phyloP scores from a whole-genome alignment of 1,284 basidiomycete genomes.

The Malassezia yamatoensis region DNA sequence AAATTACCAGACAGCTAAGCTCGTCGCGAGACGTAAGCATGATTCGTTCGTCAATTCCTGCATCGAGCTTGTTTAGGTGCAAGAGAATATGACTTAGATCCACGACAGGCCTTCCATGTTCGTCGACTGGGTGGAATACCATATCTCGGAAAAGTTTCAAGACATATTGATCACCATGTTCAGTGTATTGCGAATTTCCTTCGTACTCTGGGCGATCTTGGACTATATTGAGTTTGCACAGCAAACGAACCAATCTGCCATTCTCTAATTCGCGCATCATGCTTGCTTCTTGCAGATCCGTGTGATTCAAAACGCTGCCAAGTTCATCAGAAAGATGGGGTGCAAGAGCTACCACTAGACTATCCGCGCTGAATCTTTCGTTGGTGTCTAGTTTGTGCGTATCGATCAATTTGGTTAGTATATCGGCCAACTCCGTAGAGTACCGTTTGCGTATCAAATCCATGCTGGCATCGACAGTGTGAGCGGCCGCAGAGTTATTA shows the following conservation, averaged over 20 bases:
- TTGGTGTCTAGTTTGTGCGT: conserved; percentile 49
- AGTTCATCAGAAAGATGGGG: conserved; percentile 67
- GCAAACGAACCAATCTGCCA: conserved; percentile 75
- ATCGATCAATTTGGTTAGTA: conserved; percentile 67
- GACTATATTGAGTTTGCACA: conserved; percentile 94
- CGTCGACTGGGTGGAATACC: conserved; percentile 94
- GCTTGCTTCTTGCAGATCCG: conserved; percentile 72
- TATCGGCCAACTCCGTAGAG: conserved; percentile 68
- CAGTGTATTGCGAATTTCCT: conserved; percentile 88
- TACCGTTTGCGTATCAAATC: conserved; percentile 68
- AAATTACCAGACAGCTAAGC: conserved; percentile 90
- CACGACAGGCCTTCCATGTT: conserved; percentile 75
- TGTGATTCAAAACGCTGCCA: conserved; percentile 66
- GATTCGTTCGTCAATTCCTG: conserved; percentile 79
- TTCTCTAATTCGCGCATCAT: conserved; percentile 90
- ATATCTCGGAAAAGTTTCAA: conserved; percentile 97
- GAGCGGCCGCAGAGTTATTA: conserved; percentile 56
- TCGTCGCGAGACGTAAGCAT: conserved; percentile 91
- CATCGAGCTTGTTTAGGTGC: conserved; percentile 60
- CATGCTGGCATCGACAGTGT: conserved; percentile 64
- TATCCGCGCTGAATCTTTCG: conserved; percentile 59
- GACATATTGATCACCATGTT: conserved; percentile 94
- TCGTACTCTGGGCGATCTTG: conserved; percentile 92
- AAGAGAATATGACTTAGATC: conserved; percentile 53
- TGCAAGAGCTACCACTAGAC: conserved; percentile 69